Base-by-base conservation (phyloP, 257 asterid genomes). In the Cinchona pubescens region DNA sequence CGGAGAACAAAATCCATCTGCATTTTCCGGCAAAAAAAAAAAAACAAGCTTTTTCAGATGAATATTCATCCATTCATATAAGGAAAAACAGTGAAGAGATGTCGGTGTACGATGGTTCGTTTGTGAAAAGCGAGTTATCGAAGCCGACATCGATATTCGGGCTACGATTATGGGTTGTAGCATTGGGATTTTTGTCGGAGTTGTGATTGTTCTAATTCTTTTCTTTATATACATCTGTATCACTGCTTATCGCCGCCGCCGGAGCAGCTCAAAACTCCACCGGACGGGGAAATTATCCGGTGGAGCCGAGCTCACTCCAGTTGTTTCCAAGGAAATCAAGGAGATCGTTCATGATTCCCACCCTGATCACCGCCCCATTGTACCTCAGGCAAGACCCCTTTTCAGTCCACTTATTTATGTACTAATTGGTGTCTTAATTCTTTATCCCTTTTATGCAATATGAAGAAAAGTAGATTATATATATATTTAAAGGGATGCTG, bases 181-280 rank as follows among this genome's bases (percentile, higher is more conserved):
- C n/a, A 92, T 94, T 65, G 98, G 98, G 69, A 87, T 94, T 73
- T 82, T 90, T 66, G 88, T 88, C 21, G 98, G 98, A 73, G 97
- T 80, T 15, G 91, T 89, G 59, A 89, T 94, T 78, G 97, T 92
- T 65, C 87, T 94, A 23, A 84, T 92, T 34, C 84, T 94, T 19
- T 88, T 94, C 69, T 84, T 92, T 5, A n/a, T 89, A 4, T 94
- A 97, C 18, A 87, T 94, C 4, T 94, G 98, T 84, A 74, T 90
- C 83, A 87, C 96, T 75, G 91, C 95, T 74, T 85, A 72, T 74
- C 98, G 98, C 87, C 97, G 98, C 85, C 87, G 91, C 82, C 81
- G 89, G 40, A 79, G 79, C 72, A 67, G 66, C 34, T 55, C 74
- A 2, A 86, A 86, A 71, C 81, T 78, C 65, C 83, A 66, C 75